Percentiles rank a stretch among this genome's conserved stretches.
Evolutionary conservation across 78 protist genomes (phyloP).

Genomic region (Polysphondylium violaceum): DNA sequence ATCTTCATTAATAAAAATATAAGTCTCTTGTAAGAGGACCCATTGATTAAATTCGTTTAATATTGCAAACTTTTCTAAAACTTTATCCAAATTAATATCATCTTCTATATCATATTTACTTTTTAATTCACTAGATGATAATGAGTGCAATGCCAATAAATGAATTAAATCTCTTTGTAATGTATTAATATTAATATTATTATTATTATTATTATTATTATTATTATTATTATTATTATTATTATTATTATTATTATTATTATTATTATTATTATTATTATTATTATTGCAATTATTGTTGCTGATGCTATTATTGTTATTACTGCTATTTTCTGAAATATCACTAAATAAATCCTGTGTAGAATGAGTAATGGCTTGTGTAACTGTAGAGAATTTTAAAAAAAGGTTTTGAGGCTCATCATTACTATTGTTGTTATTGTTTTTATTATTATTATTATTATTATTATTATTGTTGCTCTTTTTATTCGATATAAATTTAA

Average conservation of each 20-base stretch:
- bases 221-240: constrained; percentile 15
- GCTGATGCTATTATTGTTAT: not conserved
- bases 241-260: constrained; percentile 14
- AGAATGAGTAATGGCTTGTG: not conserved
- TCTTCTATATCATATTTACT: too few relatives aligned
- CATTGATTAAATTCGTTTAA: not conserved
- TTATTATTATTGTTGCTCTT: not conserved
- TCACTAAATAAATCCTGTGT: too few relatives aligned
- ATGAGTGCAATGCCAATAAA: constrained; percentile 6
- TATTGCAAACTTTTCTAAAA: not conserved
- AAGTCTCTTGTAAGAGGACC: not conserved
- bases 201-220: constrained; percentile 9
- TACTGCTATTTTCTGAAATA: not conserved
- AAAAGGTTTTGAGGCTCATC: not conserved
- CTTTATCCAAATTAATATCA: too few relatives aligned
- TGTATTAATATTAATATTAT: too few relatives aligned
- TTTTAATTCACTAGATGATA: not conserved
- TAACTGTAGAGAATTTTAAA: not conserved
- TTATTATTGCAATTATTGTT: not conserved
- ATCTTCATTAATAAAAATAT: not conserved
- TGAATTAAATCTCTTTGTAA: constrained; percentile 1
- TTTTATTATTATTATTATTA: not conserved
- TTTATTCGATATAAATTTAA: constrained; percentile 2
- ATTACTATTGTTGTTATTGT: not conserved
- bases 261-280: constrained; percentile 11